These are phyloP conservation scores for Vanrija pseudolonga DNA, from an alignment of 1,284 basidiomycete species.

Conservation along the genomic window DNA sequence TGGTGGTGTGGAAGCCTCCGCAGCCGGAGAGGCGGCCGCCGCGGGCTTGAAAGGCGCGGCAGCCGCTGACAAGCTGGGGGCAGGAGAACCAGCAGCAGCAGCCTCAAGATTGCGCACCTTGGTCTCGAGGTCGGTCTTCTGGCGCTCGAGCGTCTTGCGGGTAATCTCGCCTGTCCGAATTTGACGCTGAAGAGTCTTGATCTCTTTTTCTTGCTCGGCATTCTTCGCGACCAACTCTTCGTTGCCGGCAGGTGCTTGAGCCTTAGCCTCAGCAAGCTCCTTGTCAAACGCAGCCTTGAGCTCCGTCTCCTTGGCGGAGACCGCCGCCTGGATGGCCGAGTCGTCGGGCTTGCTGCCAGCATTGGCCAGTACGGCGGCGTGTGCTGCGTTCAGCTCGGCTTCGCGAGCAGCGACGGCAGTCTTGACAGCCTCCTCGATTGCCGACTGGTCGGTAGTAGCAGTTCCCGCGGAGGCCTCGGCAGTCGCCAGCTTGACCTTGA, in stretches of 20 bases:
- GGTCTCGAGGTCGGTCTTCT: conserved; percentile 23
- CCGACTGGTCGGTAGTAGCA: conserved; percentile 14
- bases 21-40: no score
- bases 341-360: conserved; percentile 3
- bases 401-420: conserved; percentile 39
- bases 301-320: conserved; percentile 26
- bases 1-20: no score
- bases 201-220: conserved; percentile 31
- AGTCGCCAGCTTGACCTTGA: conserved; percentile 18
- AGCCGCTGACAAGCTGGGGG: no score
- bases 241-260: neutral
- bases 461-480: conserved; percentile 7
- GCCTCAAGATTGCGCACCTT: conserved; percentile 30
- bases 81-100: neutral
- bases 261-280: conserved; percentile 14
- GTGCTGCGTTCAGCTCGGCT: conserved; percentile 31
- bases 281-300: conserved; percentile 23
- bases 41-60: no score
- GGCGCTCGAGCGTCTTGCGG: conserved; percentile 38
- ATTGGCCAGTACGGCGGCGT: conserved; percentile 23
- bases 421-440: conserved; percentile 40
- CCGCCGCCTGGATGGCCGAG: conserved; percentile 15
- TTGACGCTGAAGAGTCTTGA: conserved; percentile 38
- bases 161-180: conserved; percentile 39
- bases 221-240: conserved; percentile 16